phyloP scores from a whole-genome alignment of 2,329 filamentous ascomycete species.

The Alternaria incomplexa region DNA sequence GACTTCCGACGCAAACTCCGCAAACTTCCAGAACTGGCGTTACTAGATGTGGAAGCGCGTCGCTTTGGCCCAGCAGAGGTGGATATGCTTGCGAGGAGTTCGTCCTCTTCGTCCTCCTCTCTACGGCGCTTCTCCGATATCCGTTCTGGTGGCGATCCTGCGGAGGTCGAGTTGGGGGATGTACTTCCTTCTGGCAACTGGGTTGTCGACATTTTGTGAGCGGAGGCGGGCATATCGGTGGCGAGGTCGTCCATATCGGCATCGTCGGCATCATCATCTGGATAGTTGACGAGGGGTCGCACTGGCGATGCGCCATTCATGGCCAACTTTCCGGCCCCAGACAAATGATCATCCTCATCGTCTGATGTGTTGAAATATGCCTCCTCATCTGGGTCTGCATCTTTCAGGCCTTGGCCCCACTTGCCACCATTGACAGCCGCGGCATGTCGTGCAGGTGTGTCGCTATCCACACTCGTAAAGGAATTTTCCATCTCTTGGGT shows the following conservation, averaged over 20 bases:
- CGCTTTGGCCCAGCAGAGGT: slow-evolving; percentile 52
- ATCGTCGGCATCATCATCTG: slow-evolving; percentile 77
- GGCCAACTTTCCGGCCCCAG: slow-evolving; percentile 42
- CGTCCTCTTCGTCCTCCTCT: slow-evolving; percentile 93
- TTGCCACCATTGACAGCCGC: slow-evolving; percentile 61
- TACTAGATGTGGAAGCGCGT: slow-evolving; percentile 48
- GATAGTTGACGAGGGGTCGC: slow-evolving; percentile 84
- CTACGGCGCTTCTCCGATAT: slow-evolving; percentile 87
- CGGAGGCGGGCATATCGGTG: slow-evolving; percentile 44
- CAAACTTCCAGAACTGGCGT: slow-evolving; percentile 39
- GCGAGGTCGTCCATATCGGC: slow-evolving; percentile 66
- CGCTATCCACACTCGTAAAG: slow-evolving; percentile 72
- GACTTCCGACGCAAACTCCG: slow-evolving; percentile 52
- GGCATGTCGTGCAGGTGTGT: slow-evolving; percentile 49
- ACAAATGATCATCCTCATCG: slow-evolving; percentile 72
- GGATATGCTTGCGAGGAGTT: slow-evolving; percentile 78
- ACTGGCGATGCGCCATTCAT: slow-evolving; percentile 69
- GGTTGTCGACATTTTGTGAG: slow-evolving; percentile 30
- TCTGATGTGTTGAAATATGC: slow-evolving; percentile 94
- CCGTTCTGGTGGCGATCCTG: slow-evolving; percentile 66
- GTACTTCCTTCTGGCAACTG: slow-evolving; percentile 35
- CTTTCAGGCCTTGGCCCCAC: slow-evolving; percentile 75
- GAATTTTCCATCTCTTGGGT: slow-evolving; percentile 62
- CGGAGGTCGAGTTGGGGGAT: slow-evolving; percentile 29
- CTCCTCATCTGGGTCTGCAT: slow-evolving; percentile 84